Evolutionary conservation across 1,139 yeast genomes (phyloP).

Genomic region (Magnusiomyces sp.): DNA sequence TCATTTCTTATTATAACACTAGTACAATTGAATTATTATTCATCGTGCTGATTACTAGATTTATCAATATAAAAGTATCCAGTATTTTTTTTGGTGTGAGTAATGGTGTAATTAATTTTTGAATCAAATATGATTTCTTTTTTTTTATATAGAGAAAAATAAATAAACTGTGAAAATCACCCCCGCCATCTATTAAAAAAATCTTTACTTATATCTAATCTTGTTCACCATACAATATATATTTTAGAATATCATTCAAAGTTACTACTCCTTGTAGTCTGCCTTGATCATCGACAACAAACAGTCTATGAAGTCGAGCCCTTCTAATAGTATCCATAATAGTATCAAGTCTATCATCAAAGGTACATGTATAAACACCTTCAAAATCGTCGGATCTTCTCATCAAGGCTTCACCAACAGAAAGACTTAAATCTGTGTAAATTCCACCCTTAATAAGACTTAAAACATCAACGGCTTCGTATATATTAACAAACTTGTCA

Average conservation of each 20-base stretch:
- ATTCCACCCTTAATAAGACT: constrained; percentile 92
- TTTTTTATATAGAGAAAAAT: too few relatives aligned
- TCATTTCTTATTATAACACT: too few relatives aligned
- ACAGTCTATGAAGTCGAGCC: constrained; percentile 82
- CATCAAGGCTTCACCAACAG: constrained; percentile 94
- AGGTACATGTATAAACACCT: constrained; percentile 94
- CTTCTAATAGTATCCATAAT: constrained; percentile 91
- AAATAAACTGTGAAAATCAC: too few relatives aligned
- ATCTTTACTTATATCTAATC: background rate
- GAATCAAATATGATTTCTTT: too few relatives aligned
- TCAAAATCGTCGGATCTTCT: constrained; percentile 94
- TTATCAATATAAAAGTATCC: too few relatives aligned
- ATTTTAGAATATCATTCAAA: constrained; percentile 81
- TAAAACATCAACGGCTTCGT: constrained; percentile 92
- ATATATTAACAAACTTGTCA: constrained; percentile 73
- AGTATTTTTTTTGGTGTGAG: too few relatives aligned
- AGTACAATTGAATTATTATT: too few relatives aligned
- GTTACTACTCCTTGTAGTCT: constrained; percentile 77
- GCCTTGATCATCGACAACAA: constrained; percentile 81
- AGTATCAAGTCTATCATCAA: constrained; percentile 77
- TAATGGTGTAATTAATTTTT: too few relatives aligned
- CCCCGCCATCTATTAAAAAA: too few relatives aligned
- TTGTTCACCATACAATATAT: constrained; percentile 60
- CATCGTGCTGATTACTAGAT: too few relatives aligned
- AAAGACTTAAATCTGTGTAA: constrained; percentile 79